Base-by-base conservation (phyloP, 495 filamentous ascomycete genomes). In the Hypomontagnella monticulosa region DNA sequence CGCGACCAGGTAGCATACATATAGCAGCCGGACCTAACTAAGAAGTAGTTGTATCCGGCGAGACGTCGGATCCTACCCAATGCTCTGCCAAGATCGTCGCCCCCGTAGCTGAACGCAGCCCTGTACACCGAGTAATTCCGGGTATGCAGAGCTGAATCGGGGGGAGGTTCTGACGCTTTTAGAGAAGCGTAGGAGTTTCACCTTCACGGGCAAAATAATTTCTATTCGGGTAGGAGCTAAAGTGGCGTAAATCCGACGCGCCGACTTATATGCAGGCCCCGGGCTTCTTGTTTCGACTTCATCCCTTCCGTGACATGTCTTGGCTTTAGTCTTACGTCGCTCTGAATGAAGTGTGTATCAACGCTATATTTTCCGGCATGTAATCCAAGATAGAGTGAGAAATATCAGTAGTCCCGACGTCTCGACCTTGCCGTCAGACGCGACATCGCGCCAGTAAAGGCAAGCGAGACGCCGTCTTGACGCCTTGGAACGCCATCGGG, bases 221-320 rank as follows among this genome's bases (percentile, higher is more conserved):
- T 43, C 27, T 34, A 4, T 48, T 37, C 16, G 32, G 42, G 38
- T 37, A 42, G 32, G 19, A 57, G 32, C n/a, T 32, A 11, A 8
- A 51, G 53, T 64, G 53, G 30, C 46, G 42, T 52, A 61, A 30
- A n/a, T 33, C 40, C 38, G 16, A 63, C 20, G 36, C 51, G 59
- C 42, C 19, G 50, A 38, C 23, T 27, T 27, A 20, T 46, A 61
- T 49, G 23, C 41, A 19, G 12, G 33, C 36, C 12, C 18, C 58
- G 42, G 59, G 36, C n/a, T 32, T 48, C 62, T 55, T 66, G 55
- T 66, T 66, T 66, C 55, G 55, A 66, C 62, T 18, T 66, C 55
- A 55, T 38, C 23, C 15, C 34, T 47, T 10, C 52, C 10, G 14
- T 32, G 30, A 52, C 16, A 27, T 43, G 12, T 20, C 16, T 23